Conservation (phyloP, 352 stramenopile species). For the Phytophthora cactorum region DNA sequence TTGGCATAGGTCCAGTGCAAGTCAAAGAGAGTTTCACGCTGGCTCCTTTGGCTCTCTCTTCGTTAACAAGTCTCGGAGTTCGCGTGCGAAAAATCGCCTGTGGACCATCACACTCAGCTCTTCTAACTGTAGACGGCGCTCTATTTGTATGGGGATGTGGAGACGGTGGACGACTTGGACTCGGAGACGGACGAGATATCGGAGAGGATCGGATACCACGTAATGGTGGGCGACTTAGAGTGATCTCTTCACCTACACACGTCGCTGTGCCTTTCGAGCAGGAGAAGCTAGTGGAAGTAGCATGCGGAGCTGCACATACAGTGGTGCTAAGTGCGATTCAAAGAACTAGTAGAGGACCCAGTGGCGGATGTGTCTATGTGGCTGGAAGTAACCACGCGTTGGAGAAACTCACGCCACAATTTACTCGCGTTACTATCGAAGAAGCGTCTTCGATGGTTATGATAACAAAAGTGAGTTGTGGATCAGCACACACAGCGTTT, state of each 20-base stretch:
- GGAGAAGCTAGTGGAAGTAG: slow-evolving; percentile 70
- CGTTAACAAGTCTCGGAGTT: slow-evolving; percentile 32
- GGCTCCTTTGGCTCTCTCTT: slow-evolving; percentile 46
- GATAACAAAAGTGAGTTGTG: slow-evolving; percentile 62
- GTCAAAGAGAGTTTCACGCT: slow-evolving; percentile 73
- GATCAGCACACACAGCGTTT: slow-evolving; percentile 68
- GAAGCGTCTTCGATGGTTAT: slow-evolving; percentile 17
- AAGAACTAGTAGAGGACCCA: slow-evolving; percentile 25
- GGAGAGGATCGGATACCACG: slow-evolving; percentile 67
- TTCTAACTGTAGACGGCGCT: slow-evolving; percentile 58
- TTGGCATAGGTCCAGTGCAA: slow-evolving; percentile 58
- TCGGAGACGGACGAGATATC: slow-evolving; percentile 69
- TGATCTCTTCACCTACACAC: slow-evolving; percentile 48
- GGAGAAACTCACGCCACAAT: slow-evolving; percentile 64
- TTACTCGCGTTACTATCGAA: slow-evolving; percentile 43
- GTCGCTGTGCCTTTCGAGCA: slow-evolving; percentile 46
- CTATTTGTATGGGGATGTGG: slow-evolving; percentile 81
- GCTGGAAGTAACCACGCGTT: slow-evolving; percentile 73
- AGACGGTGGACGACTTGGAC: slow-evolving; percentile 72
- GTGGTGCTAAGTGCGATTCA: slow-evolving; percentile 49
- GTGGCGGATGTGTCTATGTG: slow-evolving; percentile 58
- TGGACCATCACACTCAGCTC: slow-evolving; percentile 76
- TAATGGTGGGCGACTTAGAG: slow-evolving; percentile 51
- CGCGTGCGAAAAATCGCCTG: slow-evolving; percentile 75
- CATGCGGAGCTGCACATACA: slow-evolving; percentile 71